Percentiles rank a stretch among this genome's conserved stretches.
Conservation (phyloP, 1,284 basidiomycete genomes). For the Mycena citricolor region DNA sequence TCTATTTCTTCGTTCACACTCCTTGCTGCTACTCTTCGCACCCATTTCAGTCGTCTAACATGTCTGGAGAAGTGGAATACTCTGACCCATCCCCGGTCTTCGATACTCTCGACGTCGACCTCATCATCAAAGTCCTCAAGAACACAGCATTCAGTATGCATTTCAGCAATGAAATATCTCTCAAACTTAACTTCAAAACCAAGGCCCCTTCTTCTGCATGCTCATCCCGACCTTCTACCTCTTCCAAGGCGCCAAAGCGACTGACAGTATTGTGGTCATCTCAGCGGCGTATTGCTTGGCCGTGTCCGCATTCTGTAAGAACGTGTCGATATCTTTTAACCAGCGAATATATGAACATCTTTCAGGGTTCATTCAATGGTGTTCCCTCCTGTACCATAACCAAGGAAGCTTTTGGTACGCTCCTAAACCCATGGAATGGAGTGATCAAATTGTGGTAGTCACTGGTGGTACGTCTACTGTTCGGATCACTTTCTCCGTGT, state of each 20-base stretch:
- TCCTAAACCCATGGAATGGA: constrained; percentile 71
- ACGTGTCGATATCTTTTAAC: neutral
- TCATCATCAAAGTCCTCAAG: constrained; percentile 71
- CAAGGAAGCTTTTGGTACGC: constrained; percentile 63
- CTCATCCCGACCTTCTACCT: constrained; percentile 75
- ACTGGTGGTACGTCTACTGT: constrained; percentile 71
- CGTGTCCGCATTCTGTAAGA: constrained; percentile 68
- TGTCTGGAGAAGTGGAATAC: constrained; percentile 23
- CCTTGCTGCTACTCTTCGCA: constrained; percentile 3
- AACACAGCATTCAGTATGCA: constrained; percentile 75
- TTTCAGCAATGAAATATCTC: neutral
- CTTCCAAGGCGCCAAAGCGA: constrained; percentile 60
- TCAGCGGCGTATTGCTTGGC: constrained; percentile 53
- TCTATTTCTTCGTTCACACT: constrained; percentile 5
- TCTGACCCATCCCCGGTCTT: constrained; percentile 47
- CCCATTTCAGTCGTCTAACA: constrained; percentile 15
- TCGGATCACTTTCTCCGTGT: neutral
- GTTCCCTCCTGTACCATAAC: constrained; percentile 71
- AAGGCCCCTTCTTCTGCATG: constrained; percentile 80
- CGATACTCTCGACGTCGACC: constrained; percentile 69
- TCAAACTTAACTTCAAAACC: constrained; percentile 13
- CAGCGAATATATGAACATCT: neutral
- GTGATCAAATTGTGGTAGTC: constrained; percentile 82
- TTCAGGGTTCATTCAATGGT: constrained; percentile 68
- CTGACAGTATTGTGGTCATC: constrained; percentile 50